phyloP scores from a whole-genome alignment of 139 green algal genomes.

The Trebouxia sp. region DNA sequence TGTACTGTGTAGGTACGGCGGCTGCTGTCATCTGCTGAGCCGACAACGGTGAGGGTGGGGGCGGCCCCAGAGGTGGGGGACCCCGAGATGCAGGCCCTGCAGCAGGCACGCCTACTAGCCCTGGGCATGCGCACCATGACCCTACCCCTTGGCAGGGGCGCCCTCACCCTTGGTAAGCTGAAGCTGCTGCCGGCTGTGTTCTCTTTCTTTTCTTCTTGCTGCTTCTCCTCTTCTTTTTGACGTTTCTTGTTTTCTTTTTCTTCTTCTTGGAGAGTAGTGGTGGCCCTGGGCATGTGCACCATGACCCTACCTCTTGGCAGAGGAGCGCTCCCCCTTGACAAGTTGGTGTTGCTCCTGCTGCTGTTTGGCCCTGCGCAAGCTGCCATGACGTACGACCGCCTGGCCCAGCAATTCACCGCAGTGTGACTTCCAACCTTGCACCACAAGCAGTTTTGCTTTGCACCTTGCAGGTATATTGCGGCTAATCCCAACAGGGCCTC shows the following conservation, averaged over 20 bases:
- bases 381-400: no score
- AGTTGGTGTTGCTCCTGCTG: neutral
- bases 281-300: slow-evolving; percentile 72
- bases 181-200: neutral
- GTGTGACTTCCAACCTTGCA: no score
- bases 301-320: slow-evolving; percentile 79
- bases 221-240: neutral
- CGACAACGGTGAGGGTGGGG: slow-evolving; percentile 42
- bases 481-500: slow-evolving; percentile 75
- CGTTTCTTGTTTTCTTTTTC: neutral
- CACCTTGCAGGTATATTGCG: slow-evolving; percentile 39
- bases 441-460: no score
- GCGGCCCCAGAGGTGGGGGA: slow-evolving; percentile 48
- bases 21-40: slow-evolving; percentile 49
- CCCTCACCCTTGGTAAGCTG: slow-evolving; percentile 68
- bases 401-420: no score
- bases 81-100: slow-evolving; percentile 47
- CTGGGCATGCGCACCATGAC: slow-evolving; percentile 78
- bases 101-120: slow-evolving; percentile 67
- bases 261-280: neutral
- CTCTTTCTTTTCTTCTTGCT: neutral
- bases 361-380: no score
- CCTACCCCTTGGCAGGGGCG: slow-evolving; percentile 78
- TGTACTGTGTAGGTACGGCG: slow-evolving; percentile 47
- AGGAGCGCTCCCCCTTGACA: slow-evolving; percentile 77